Evolutionary conservation across 2,329 filamentous ascomycete species (phyloP).

Genomic region (Aureobasidium musti): DNA sequence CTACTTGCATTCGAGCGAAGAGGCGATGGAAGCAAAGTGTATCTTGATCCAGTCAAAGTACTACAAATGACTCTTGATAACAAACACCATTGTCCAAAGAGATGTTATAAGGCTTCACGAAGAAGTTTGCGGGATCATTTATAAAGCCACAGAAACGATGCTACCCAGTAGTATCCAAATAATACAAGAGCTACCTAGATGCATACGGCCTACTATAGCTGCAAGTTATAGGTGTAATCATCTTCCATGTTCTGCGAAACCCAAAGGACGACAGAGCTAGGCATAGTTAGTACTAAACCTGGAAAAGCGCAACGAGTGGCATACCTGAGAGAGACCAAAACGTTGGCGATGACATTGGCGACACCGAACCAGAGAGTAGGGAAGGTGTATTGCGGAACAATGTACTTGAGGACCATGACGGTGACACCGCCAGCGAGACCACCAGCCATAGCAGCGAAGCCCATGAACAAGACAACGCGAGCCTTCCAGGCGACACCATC

Average conservation of each 20-base stretch:
- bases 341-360: conserved; percentile 66
- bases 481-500: conserved; percentile 71
- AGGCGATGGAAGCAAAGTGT: not conserved
- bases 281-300: not conserved
- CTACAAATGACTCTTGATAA: not conserved
- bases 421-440: conserved; percentile 67
- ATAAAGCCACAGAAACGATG: not conserved
- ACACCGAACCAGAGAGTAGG: conserved; percentile 68
- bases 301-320: conserved; percentile 34
- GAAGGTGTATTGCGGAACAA: conserved; percentile 60
- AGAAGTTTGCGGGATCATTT: not conserved
- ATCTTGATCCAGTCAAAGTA: not conserved
- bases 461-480: conserved; percentile 66
- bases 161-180: not conserved
- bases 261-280: conserved; percentile 66
- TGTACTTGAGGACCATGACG: conserved; percentile 68
- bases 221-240: conserved; percentile 69
- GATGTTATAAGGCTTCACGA: not conserved
- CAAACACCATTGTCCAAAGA: not conserved
- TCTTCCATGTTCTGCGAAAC: conserved; percentile 73
- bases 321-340: conserved; percentile 67
- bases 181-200: not conserved
- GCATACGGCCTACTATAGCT: conserved; percentile 49
- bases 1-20: not conserved
- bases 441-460: conserved; percentile 68